Conservation (phyloP, 78 protist genomes). For the Capsaspora owczarzaki region DNA sequence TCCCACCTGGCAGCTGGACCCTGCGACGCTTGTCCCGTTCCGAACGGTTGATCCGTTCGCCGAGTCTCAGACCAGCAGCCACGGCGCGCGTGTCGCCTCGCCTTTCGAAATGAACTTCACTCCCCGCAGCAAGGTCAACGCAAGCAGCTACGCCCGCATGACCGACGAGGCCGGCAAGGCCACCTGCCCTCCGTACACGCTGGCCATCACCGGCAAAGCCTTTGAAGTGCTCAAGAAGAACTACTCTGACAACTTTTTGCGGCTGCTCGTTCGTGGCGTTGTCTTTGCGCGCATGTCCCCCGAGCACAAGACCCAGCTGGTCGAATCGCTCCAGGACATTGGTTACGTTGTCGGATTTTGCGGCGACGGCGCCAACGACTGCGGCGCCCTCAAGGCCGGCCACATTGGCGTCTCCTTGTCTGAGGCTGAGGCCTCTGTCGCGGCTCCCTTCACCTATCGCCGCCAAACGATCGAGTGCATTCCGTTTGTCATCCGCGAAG, state of each 20-base stretch:
- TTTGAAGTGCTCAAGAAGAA: neutral
- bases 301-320: constrained; percentile 41
- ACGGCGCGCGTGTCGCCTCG: neutral
- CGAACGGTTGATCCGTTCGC: neutral
- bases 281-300: constrained; percentile 72
- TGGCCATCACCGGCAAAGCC: constrained; percentile 33
- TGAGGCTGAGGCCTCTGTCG: constrained; percentile 71
- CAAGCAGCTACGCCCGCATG: too few species aligned
- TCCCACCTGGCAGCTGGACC: neutral
- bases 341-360: constrained; percentile 35
- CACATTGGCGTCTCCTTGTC: constrained; percentile 56
- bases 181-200: too few species aligned
- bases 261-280: neutral
- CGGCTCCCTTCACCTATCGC: constrained; percentile 73
- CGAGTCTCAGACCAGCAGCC: too few species aligned
- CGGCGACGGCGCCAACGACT: constrained; percentile 87
- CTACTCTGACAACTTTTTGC: neutral
- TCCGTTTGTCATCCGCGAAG: constrained; percentile 48
- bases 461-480: constrained; percentile 30
- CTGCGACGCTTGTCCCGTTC: neutral
- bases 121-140: too few species aligned
- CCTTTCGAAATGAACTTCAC: too few species aligned
- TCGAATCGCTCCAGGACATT: constrained; percentile 13
- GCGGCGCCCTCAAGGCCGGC: constrained; percentile 71
- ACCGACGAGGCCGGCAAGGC: too few species aligned